Evolutionary conservation across 2,329 filamentous ascomycete genomes (phyloP).

Genomic region (Talaromyces sp.): DNA sequence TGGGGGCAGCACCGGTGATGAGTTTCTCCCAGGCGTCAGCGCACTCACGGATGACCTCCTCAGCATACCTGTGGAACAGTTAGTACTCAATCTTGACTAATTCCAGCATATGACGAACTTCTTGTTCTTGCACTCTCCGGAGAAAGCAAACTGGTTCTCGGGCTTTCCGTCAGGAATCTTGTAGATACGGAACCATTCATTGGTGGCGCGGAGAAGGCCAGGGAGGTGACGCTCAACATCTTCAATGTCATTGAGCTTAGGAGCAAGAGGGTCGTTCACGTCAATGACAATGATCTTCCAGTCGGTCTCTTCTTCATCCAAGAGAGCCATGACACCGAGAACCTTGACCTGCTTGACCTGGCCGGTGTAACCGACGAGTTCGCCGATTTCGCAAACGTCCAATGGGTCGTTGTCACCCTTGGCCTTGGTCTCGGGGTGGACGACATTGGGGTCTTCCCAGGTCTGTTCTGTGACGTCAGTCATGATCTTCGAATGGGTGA

Average conservation of each 20-base stretch:
- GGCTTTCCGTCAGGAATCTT: constrained; percentile 99
- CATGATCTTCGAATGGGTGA: background rate
- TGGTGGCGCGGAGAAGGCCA: constrained; percentile 92
- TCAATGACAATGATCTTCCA: constrained; percentile 99
- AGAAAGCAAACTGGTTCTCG: constrained; percentile 99
- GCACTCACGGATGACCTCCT: constrained; percentile 93
- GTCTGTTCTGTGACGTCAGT: constrained; percentile 56
- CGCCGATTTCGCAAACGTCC: constrained; percentile 98
- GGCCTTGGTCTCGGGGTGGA: constrained; percentile 98
- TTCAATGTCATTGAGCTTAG: constrained; percentile 97
- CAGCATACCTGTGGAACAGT: constrained; percentile 65
- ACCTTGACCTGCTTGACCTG: constrained; percentile 99
- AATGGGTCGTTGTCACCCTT: constrained; percentile 99
- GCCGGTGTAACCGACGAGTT: constrained; percentile 91
- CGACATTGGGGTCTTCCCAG: constrained; percentile 95
- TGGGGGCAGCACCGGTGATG: constrained; percentile 80
- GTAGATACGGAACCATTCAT: constrained; percentile 99
- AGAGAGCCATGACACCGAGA: constrained; percentile 96
- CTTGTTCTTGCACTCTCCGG: constrained; percentile 99
- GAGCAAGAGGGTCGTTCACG: constrained; percentile 90
- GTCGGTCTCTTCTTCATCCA: constrained; percentile 99
- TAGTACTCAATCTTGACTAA: constrained; percentile 19
- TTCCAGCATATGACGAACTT: constrained; percentile 53
- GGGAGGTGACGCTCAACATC: constrained; percentile 98
- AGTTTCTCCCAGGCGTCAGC: constrained; percentile 96